A percentile compares a stretch with the other conserved stretches of the same genome.
These are phyloP conservation scores for Boletus coccyginus DNA, from an alignment of 768 basidiomycete genomes.

Conservation along the genomic window DNA sequence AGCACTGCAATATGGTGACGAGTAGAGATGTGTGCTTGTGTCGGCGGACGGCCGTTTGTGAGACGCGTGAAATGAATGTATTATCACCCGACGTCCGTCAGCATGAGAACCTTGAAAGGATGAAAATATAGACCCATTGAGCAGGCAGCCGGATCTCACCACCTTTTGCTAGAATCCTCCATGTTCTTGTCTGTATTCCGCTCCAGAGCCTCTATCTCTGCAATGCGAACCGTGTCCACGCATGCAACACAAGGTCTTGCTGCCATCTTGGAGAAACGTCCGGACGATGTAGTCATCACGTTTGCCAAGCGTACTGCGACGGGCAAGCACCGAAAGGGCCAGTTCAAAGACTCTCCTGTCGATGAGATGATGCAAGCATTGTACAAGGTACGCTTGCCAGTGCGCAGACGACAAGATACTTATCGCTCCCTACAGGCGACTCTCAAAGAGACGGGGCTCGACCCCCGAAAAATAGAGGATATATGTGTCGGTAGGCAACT, in stretches of 20 bases:
- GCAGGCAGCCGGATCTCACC: slow-evolving; percentile 3
- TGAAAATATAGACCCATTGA: background rate
- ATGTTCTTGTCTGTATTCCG: slow-evolving; percentile 21
- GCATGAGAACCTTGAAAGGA: background rate
- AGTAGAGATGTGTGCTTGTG: background rate
- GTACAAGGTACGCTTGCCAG: slow-evolving; percentile 56
- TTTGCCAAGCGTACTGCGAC: slow-evolving; percentile 90
- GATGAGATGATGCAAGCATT: slow-evolving; percentile 84
- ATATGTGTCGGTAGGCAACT: slow-evolving; percentile 70
- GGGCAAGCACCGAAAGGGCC: slow-evolving; percentile 86
- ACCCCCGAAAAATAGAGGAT: slow-evolving; percentile 73
- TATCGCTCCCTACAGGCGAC: slow-evolving; percentile 47
- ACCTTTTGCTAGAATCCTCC: background rate
- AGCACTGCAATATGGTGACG: background rate
- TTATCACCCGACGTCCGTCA: background rate
- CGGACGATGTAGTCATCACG: slow-evolving; percentile 87
- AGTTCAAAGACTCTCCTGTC: slow-evolving; percentile 82
- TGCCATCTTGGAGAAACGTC: slow-evolving; percentile 62
- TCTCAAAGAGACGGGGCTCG: slow-evolving; percentile 60
- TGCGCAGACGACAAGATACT: background rate
- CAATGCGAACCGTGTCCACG: slow-evolving; percentile 35
- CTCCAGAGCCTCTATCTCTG: slow-evolving; percentile 1
- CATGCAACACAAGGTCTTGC: slow-evolving; percentile 39
- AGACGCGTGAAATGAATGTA: background rate
- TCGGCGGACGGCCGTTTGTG: background rate